Percentiles rank a stretch among this genome's conserved stretches.
Evolutionary conservation across 805 yeast genomes (phyloP).

Genomic region (Wickerhamiella musiphila): DNA sequence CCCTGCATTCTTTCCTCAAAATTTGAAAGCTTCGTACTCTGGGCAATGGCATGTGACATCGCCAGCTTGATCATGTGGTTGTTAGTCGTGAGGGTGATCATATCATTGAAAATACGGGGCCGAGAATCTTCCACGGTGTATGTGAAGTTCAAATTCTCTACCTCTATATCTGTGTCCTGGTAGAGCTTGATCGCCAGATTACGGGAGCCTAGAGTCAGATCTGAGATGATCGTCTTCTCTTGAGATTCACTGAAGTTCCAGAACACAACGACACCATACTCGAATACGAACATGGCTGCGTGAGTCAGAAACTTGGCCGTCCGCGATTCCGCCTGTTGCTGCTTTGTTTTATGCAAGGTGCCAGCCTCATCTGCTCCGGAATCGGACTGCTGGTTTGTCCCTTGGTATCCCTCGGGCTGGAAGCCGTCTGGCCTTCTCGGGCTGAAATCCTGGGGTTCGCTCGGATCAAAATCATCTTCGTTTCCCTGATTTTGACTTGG

Average conservation of each 20-base stretch:
- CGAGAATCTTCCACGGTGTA: slow-evolving; percentile 30
- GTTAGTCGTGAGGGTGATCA: slow-evolving; percentile 77
- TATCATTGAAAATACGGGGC: slow-evolving; percentile 59
- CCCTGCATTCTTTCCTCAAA: slow-evolving; percentile 86
- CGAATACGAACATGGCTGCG: slow-evolving; percentile 74
- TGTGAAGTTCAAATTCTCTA: slow-evolving; percentile 70
- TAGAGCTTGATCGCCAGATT: slow-evolving; percentile 47
- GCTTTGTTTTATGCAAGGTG: not conserved
- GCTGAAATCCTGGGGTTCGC: slow-evolving; percentile 83
- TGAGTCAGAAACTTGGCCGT: slow-evolving; percentile 30
- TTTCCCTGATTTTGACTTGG: slow-evolving; percentile 27
- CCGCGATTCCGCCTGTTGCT: slow-evolving; percentile 3
- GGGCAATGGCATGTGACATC: slow-evolving; percentile 93
- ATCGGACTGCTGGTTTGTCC: not conserved
- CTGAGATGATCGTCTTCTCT: slow-evolving; percentile 87
- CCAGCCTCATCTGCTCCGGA: not conserved
- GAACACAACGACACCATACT: slow-evolving; percentile 91
- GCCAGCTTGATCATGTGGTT: slow-evolving; percentile 87
- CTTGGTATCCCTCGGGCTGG: not conserved
- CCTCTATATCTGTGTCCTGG: slow-evolving; percentile 79
- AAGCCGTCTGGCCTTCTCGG: slow-evolving; percentile 11
- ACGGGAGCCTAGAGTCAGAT: slow-evolving; percentile 48
- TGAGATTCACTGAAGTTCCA: slow-evolving; percentile 92
- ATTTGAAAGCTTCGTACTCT: slow-evolving; percentile 76
- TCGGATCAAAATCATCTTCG: slow-evolving; percentile 55